phyloP scores from a whole-genome alignment of 225 moss, liverwort and hornwort genomes.

The Sphagnum tenellum region DNA sequence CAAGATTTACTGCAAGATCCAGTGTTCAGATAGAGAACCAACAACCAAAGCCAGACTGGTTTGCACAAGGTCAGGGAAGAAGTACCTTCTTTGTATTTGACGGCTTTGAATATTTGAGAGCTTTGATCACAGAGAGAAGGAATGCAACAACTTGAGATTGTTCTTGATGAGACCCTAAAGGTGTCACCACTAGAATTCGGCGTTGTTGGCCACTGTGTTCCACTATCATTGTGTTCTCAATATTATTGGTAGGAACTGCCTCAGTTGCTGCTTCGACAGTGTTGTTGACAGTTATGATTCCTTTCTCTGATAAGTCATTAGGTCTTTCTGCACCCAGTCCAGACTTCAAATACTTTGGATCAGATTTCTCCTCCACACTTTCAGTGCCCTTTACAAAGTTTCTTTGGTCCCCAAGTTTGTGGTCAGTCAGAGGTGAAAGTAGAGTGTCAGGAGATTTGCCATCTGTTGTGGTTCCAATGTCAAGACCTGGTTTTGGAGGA shows the following conservation, averaged over 20 bases:
- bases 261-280: constrained; percentile 35
- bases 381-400: constrained; percentile 7
- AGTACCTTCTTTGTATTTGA: constrained; percentile 74
- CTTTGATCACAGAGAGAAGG: constrained; percentile 76
- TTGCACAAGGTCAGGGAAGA: no score
- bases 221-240: constrained; percentile 23
- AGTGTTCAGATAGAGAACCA: no score
- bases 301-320: constrained; percentile 17
- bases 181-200: constrained; percentile 48
- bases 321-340: no score
- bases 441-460: constrained; percentile 17
- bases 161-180: constrained; percentile 72
- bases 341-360: background rate
- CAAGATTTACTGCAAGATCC: no score
- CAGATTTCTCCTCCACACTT: constrained; percentile 19
- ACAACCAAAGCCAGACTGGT: no score
- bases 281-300: constrained; percentile 20
- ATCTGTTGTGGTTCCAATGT: constrained; percentile 18
- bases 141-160: constrained; percentile 69
- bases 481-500: constrained; percentile 43
- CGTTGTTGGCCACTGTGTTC: constrained; percentile 50
- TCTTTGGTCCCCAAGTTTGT: no score
- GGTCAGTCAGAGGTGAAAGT: no score
- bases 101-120: constrained; percentile 72
- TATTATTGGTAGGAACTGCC: constrained; percentile 19